Conservation (phyloP, 2,329 filamentous ascomycete species). For the Claviceps sp. region DNA sequence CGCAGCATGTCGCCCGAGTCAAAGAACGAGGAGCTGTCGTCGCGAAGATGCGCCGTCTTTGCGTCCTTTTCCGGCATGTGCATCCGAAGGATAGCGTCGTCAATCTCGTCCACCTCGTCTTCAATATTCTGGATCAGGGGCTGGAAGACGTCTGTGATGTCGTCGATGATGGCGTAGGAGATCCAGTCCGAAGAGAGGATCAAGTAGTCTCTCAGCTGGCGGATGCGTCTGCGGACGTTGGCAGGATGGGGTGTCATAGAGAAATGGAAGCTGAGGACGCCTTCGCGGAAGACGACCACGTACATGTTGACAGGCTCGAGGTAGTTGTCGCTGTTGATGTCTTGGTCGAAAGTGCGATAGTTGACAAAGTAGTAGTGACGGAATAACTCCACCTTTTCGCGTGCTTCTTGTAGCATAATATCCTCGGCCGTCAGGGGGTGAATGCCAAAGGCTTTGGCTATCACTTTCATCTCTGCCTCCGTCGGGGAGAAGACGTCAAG, state of each 20-base stretch:
- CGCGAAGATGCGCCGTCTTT: conserved; percentile 33
- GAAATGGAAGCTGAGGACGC: conserved; percentile 93
- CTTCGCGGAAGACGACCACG: conserved; percentile 89
- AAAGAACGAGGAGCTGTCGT: conserved; percentile 28
- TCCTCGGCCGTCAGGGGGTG: conserved; percentile 93
- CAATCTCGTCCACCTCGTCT: conserved; percentile 92
- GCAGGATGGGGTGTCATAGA: conserved; percentile 91
- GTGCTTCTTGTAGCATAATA: conserved; percentile 92
- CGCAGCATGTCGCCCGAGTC: conserved; percentile 71
- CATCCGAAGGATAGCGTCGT: conserved; percentile 75
- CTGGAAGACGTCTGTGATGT: conserved; percentile 93
- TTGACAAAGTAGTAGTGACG: conserved; percentile 98
- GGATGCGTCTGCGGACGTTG: conserved; percentile 85
- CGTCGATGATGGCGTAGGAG: conserved; percentile 93
- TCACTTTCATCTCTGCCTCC: conserved; percentile 87
- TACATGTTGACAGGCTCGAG: conserved; percentile 96
- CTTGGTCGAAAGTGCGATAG: conserved; percentile 95
- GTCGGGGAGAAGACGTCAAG: conserved; percentile 84
- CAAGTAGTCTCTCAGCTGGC: conserved; percentile 86
- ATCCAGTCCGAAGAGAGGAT: conserved; percentile 95
- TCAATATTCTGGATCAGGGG: conserved; percentile 89
- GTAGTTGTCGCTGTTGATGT: conserved; percentile 76
- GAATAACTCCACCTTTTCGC: conserved; percentile 96
- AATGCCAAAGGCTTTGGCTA: conserved; percentile 87
- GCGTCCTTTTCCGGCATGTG: conserved; percentile 46